Base-by-base conservation (phyloP, 2,329 filamentous ascomycete genomes). In the Beauveria sp. region DNA sequence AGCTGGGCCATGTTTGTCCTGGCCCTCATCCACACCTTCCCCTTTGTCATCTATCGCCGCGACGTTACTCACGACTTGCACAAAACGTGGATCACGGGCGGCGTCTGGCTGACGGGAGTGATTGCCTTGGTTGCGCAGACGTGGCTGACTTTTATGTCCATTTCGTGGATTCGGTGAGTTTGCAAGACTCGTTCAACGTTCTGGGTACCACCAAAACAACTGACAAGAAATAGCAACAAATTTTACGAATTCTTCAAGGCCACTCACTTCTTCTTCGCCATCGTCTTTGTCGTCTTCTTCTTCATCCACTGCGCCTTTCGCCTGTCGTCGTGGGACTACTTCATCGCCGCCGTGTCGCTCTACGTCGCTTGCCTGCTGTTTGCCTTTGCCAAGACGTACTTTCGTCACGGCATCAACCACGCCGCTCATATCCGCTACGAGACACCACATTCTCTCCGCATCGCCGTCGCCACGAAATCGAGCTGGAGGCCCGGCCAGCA, bases 171-270 rank as follows among this genome's bases (percentile, higher is more conserved):
- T 49, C 73, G 82, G 78, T 83, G 66, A 7, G 64, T 73, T 63
- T 22, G 16, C 3, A 18, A 12, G 12, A 16, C 45, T 12, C 20
- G 34, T 14, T 40, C 26, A 16, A 14, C 28, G 6, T 16, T 7
- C 3, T 43, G 1, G 1, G 12, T 30, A 26, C 54, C 45, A n/a
- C 16, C 16, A 38, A 38, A 24, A 22, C 26, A 6, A 7, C 54
- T 57, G 18, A 57, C 46, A 46, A 9, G 38, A 22, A 22, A 1
- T 51, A 83, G 82, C 5, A 79, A 80, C 58, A 74, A 78, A 0
- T 80, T 73, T 65, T 86, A 86, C 67, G 84, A 87, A 64, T 81
- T 84, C 66, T 86, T 86, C 78, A 86, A 86, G 65, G 75, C 75
- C 3, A 78, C 80, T 0, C 84, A 86, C 66, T 77, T 81, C 63